phyloP scores from a whole-genome alignment of 176 grass and related monocot species.

The Avena atlantica region DNA sequence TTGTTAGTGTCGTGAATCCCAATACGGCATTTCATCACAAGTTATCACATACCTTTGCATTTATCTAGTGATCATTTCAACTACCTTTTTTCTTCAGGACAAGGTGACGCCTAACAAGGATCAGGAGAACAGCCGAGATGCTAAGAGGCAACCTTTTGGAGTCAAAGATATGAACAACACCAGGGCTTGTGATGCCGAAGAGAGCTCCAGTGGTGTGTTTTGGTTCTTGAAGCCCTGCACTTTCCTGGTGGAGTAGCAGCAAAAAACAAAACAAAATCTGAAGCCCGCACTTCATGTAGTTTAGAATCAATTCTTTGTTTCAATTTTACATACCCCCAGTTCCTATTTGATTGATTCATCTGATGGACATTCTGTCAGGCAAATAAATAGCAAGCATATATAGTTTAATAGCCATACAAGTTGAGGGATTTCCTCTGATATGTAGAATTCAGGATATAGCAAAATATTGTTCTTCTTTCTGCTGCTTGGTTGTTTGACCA shows the following conservation, averaged over 20 bases:
- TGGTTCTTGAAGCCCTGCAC: slow-evolving; percentile 99
- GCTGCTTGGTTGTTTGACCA: slow-evolving; percentile 25
- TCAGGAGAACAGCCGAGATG: slow-evolving; percentile 63
- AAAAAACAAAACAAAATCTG: neutral
- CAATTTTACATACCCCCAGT: slow-evolving; percentile 27
- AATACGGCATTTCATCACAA: neutral
- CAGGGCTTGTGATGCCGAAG: slow-evolving; percentile 59
- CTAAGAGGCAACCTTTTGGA: slow-evolving; percentile 60
- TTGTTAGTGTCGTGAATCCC: neutral
- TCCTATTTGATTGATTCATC: slow-evolving; percentile 56
- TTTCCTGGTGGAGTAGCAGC: slow-evolving; percentile 66
- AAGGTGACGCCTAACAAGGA: slow-evolving; percentile 65
- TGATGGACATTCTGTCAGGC: slow-evolving; percentile 34
- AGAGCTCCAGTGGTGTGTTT: slow-evolving; percentile 75
- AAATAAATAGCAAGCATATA: slow-evolving; percentile 50
- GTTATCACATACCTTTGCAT: neutral
- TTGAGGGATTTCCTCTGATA: slow-evolving; percentile 24
- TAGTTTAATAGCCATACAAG: slow-evolving; percentile 48
- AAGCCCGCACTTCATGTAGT: slow-evolving; percentile 35
- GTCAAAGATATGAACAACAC: slow-evolving; percentile 61
- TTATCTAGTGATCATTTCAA: slow-evolving; percentile 37
- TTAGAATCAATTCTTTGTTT: slow-evolving; percentile 42
- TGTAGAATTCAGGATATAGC: slow-evolving; percentile 45
- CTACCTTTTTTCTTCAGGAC: slow-evolving; percentile 55
- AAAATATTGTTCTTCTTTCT: slow-evolving; percentile 27